These are phyloP conservation scores for Barnettozyma californica DNA, from an alignment of 805 yeast species.

Conservation along the genomic window DNA sequence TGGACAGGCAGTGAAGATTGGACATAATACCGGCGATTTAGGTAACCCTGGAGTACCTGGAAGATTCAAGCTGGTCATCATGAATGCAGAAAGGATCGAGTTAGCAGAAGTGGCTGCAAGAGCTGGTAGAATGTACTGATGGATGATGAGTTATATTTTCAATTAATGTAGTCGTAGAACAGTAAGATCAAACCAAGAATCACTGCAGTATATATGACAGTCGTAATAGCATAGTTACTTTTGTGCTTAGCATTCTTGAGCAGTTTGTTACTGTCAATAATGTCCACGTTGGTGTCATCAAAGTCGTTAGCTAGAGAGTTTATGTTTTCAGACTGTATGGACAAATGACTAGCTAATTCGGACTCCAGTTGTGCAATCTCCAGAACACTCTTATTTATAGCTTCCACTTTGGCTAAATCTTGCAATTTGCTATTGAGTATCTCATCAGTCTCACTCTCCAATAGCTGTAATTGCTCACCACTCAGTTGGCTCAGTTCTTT, in stretches of 20 bases:
- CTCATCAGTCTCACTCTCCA: constrained; percentile 56
- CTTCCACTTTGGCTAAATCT: constrained; percentile 54
- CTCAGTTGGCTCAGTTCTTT: constrained; percentile 26
- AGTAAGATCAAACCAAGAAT: constrained; percentile 52
- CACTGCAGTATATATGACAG: constrained; percentile 51
- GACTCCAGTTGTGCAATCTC: constrained; percentile 74
- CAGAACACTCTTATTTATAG: constrained; percentile 54
- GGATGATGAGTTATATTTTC: neutral
- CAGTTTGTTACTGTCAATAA: constrained; percentile 65
- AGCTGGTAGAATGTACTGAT: neutral
- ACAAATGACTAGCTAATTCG: constrained; percentile 68
- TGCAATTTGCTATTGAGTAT: constrained; percentile 49
- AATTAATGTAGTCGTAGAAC: constrained; percentile 45
- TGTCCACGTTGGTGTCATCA: constrained; percentile 58
- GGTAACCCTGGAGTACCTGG: constrained; percentile 65
- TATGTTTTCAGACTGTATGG: constrained; percentile 67
- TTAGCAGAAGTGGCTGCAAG: neutral
- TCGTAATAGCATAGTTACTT: constrained; percentile 55
- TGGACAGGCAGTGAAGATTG: neutral
- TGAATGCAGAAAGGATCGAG: constrained; percentile 47
- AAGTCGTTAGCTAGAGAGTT: constrained; percentile 59
- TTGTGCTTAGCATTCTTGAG: constrained; percentile 62
- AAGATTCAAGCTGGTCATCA: constrained; percentile 58
- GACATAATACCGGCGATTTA: constrained; percentile 20
- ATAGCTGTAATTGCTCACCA: constrained; percentile 52